Evolutionary conservation across 768 basidiomycete genomes (phyloP), one percentile per base, ranked within the genome.

Genomic region (Clitopilus hobsonii): DNA sequence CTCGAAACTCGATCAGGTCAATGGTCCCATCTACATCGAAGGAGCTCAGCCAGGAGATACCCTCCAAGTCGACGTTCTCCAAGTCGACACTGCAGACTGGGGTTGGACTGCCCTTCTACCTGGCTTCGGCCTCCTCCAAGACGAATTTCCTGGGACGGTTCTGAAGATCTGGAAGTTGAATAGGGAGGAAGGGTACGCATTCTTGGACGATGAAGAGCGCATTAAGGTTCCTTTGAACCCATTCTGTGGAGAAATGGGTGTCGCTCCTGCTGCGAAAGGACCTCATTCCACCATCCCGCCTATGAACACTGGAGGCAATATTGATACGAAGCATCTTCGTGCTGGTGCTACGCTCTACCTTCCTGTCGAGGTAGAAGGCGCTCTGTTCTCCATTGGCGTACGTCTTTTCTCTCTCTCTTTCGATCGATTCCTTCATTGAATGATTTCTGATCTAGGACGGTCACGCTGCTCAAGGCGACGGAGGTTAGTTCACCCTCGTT

Each of bases 231-330:
- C 80, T 2, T 53, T 85, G 4, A 61, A 72, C 30, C 84, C 84
- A 14, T 85, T 85, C 65, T 77, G 81, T 7, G 84, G 84, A 0
- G 83, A 85, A 66, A 83, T 85, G 80, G 83, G 84, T 16, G 79
- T 85, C 11, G 83, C 79, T 18, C 76, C 73, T 24, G 81, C 73
- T 13, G 69, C 67, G 54, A 63, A 60, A 7, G 84, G 84, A 1
- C 71, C 78, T 24, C 78, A 75, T 59, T 84, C 83, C 13, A 84
- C 82, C 10, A 84, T 85, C 48, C 84, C 84, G 49, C 84, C 84
- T 1, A 84, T 82, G 56, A 69, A 65, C 26, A 85, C 84, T 0
- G 83, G 83, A 1, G 83, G 84, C 1, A 84, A 85, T 61, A 69
- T 85, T n/a, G 84, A 85, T 57, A 84, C 83, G 24, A 79, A 75